Evolutionary conservation across 129 eudicot genomes (phyloP).

Genomic region (Logfia minima): DNA sequence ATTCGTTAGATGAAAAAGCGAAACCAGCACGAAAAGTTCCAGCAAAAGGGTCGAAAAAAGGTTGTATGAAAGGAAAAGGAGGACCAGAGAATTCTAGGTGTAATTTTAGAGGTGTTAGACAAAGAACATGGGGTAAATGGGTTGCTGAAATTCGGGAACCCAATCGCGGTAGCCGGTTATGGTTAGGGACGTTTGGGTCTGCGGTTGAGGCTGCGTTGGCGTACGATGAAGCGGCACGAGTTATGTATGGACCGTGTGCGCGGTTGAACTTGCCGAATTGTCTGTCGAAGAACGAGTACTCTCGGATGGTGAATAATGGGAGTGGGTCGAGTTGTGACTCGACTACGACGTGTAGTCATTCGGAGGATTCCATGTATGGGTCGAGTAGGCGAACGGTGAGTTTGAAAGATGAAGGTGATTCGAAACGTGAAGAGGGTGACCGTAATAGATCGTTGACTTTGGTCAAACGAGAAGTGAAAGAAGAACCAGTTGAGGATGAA

Average conservation of each 20-base stretch:
- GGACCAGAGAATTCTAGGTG: conserved; percentile 70
- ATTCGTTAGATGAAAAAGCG: conserved; percentile 15
- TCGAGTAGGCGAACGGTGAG: background rate
- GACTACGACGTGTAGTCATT: conserved; percentile 32
- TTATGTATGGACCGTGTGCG: conserved; percentile 74
- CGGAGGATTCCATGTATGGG: conserved; percentile 16
- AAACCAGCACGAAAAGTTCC: conserved; percentile 51
- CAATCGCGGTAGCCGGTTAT: conserved; percentile 60
- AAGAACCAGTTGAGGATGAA: conserved; percentile 13
- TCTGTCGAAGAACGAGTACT: conserved; percentile 7
- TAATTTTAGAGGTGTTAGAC: conserved; percentile 81
- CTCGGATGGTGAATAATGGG: background rate
- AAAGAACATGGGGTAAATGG: conserved; percentile 98
- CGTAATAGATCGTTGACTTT: background rate
- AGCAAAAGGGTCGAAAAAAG: conserved; percentile 86
- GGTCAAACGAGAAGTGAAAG: conserved; percentile 20
- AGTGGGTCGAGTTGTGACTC: conserved; percentile 35
- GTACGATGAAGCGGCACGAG: conserved; percentile 85
- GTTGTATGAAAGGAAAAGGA: conserved; percentile 97
- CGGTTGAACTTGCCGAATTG: conserved; percentile 53
- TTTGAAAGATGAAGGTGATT: conserved; percentile 24
- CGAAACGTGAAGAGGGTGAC: background rate
- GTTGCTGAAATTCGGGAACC: conserved; percentile 97
- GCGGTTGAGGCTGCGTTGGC: conserved; percentile 82
- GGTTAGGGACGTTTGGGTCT: conserved; percentile 80